Evolutionary conservation across 371 early-diverging fungal genomes (phyloP), one percentile per base, ranked within the genome.

Genomic region (Apophysomyces elegans): DNA sequence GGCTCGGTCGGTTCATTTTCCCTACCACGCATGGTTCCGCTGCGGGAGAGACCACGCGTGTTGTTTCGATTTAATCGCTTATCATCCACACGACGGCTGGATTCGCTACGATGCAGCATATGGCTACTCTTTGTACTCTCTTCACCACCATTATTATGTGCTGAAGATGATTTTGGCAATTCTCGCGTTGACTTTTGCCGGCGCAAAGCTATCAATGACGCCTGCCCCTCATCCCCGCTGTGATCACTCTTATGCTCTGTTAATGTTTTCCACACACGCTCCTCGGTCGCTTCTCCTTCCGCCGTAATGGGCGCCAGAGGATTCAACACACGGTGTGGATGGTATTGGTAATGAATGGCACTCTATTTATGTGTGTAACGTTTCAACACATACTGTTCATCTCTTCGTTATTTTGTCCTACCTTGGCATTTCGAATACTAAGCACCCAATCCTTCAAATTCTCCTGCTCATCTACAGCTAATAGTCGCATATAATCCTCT

Each of bases 371-470:
- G 32, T 26, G 32, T 26, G 32, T 35, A 59, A 56, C 45, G 37
- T 6, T n/a, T 26, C 13, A 41, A 41, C 13, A 41, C 13, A 11
- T 11, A 41, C 13, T 13, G 39, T 62, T 43, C 56, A 14, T 16
- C 5, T 32, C 35, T 12, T 68, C 32, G 5, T 13, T 54, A 41
- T 43, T n/a, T 38, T 44, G 36, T 41, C 67, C 69, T 84, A 90
- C 89, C 85, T 92, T 95, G 41, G 91, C 88, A 46, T 83, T 76
- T 12, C 95, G 85, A 35, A 97, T 84, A n/a, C 91, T 87, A 9
- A 88, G 77, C 36, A 96, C 85, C 96, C 96, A 97, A 63, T 94
- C 90, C 61, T 88, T 86, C 70, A 95, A 72, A 16, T 84, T 75
- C 32, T 91, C 93, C 45, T 85, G 79, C 63, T 86, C 84, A 14